Base-by-base conservation (phyloP, 116 monocot species). In the Iris pallida region DNA sequence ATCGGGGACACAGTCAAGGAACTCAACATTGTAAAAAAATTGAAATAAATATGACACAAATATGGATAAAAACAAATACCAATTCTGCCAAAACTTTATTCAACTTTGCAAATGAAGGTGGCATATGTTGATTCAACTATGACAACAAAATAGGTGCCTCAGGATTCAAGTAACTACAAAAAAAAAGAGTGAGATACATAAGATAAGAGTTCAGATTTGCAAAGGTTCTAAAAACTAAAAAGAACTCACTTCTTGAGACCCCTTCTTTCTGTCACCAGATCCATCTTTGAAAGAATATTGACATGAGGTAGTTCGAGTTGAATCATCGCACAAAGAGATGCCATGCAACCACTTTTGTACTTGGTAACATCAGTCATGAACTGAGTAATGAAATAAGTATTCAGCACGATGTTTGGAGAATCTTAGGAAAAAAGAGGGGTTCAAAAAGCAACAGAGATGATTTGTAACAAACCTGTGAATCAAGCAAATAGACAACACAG, bases 281-380 rank as follows among this genome's bases (percentile, higher is more conserved):
- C n/a, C n/a, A n/a, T n/a, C n/a, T n/a, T n/a, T n/a, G n/a, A n/a
- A n/a, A n/a, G n/a, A n/a, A n/a, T n/a, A n/a, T n/a, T n/a, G n/a
- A n/a, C n/a, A n/a, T n/a, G n/a, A n/a, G n/a, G n/a, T n/a, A n/a
- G n/a, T n/a, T n/a, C n/a, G n/a, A 97, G 87, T 57, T 97, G 92
- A 75, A 92, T 57, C 96, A 97, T 97, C 45, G 96, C 92, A 72
- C 92, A 97, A 47, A 97, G 84, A 66, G 92, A 97, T 47, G 96
- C 82, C 90, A 92, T 83, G 76, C 92, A 97, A 68, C 96, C 96
- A 66, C 96, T 97, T 65, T 92, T 92, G 71, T 87, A 97, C 75
- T 97, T 97, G 54, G 92, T 80, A 42, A 97, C 89, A 77, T 97
- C 96, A 44, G 87, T 89, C 53, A 97, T 71, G 68, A 97, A 97